Percentiles rank a stretch among this genome's conserved stretches.
phyloP scores from a whole-genome alignment of 257 asterid species.

The Vinca minor region DNA sequence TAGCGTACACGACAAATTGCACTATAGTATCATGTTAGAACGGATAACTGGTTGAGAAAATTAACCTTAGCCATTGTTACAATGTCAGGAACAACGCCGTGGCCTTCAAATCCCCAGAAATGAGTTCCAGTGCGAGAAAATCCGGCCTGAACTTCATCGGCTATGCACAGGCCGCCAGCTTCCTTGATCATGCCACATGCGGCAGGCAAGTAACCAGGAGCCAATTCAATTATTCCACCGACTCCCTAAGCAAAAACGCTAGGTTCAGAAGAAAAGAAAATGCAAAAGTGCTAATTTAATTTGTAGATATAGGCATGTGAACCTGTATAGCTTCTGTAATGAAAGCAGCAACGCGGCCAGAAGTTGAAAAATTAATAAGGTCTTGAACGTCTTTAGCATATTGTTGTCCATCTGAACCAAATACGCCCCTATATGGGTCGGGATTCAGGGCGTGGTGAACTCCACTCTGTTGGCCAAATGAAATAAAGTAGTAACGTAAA shows the following conservation, averaged over 20 bases:
- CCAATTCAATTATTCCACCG: constrained; percentile 68
- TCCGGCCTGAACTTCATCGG: constrained; percentile 74
- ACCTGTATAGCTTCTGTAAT: constrained; percentile 80
- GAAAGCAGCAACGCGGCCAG: constrained; percentile 66
- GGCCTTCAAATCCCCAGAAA: constrained; percentile 67
- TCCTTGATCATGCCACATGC: constrained; percentile 39
- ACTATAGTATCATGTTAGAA: too few relatives aligned
- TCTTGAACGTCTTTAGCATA: constrained; percentile 64
- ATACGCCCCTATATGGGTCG: constrained; percentile 60
- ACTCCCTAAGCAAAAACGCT: constrained; percentile 41
- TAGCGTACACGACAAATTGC: too few relatives aligned
- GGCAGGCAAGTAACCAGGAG: constrained; percentile 59
- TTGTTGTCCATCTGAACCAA: constrained; percentile 55
- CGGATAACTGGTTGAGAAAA: neutral
- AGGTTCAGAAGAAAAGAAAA: neutral
- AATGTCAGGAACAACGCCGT: constrained; percentile 69
- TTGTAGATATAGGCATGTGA: neutral
- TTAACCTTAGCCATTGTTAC: constrained; percentile 79
- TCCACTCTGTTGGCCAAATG: constrained; percentile 41
- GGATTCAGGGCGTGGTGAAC: constrained; percentile 73
- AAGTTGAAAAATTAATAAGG: constrained; percentile 55
- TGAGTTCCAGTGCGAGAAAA: constrained; percentile 64
- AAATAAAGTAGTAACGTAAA: constrained; percentile 4
- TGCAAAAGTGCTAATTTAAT: neutral
- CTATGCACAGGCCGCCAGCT: constrained; percentile 63